Conservation (phyloP, 306 rosid genomes). For the Vachellia collinsii region DNA sequence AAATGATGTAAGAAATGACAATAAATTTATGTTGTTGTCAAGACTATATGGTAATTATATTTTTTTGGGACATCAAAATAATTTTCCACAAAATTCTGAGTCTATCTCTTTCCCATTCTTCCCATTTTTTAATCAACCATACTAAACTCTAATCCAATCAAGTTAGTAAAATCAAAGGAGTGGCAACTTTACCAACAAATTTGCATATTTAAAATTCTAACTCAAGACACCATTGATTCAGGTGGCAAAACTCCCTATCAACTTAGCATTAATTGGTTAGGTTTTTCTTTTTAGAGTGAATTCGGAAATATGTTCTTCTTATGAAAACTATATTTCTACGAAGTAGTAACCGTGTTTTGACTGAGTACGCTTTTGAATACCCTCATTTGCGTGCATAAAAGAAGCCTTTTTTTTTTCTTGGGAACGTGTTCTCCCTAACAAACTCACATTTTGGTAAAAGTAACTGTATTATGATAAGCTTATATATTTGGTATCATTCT, state of each 20-base stretch:
- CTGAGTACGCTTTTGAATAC: no score
- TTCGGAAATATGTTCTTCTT: not conserved
- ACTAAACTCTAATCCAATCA: not conserved
- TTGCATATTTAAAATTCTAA: not conserved
- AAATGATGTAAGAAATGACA: no score
- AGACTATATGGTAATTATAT: no score
- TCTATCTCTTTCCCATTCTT: no score
- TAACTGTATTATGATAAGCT: not conserved
- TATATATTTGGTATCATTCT: not conserved
- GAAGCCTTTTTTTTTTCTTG: not conserved
- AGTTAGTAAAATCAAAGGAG: not conserved
- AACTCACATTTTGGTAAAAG: not conserved
- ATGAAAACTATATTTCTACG: not conserved
- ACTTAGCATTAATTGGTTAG: not conserved
- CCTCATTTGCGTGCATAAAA: not conserved
- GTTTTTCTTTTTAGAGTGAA: not conserved
- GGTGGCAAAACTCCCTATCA: not conserved
- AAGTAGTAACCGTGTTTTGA: not conserved
- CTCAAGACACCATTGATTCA: not conserved
- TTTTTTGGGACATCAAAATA: no score
- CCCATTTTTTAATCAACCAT: not conserved
- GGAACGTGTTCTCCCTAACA: not conserved
- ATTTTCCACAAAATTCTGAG: no score
- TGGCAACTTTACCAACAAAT: not conserved
- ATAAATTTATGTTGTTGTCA: no score